Percentiles rank a stretch among this genome's conserved stretches.
These are phyloP conservation scores for Trametes punicea DNA, from an alignment of 768 basidiomycete genomes.

Conservation along the genomic window DNA sequence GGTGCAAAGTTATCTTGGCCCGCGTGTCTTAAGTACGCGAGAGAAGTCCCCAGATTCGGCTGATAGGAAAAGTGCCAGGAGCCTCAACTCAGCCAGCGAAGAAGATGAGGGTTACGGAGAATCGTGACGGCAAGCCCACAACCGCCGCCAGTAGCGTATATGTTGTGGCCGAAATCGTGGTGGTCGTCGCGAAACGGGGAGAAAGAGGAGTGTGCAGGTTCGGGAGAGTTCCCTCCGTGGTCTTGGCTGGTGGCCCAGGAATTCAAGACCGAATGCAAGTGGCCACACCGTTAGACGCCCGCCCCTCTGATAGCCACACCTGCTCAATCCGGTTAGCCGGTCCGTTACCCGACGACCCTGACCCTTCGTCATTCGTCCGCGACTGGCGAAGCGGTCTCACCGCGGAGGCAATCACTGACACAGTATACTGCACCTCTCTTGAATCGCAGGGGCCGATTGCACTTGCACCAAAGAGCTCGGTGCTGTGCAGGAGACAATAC, in stretches of 20 bases:
- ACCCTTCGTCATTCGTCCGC: neutral
- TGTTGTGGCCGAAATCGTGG: neutral
- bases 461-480: no score
- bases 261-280: no score
- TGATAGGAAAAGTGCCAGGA: slow-evolving; percentile 11
- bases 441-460: no score
- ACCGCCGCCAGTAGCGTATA: neutral
- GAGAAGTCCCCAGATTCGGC: slow-evolving; percentile 7
- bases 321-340: neutral
- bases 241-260: no score
- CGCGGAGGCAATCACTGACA: neutral
- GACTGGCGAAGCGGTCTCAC: neutral
- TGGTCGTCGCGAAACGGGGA: neutral
- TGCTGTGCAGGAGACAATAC: no score
- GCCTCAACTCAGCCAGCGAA: neutral
- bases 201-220: neutral
- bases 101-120: neutral
- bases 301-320: neutral
- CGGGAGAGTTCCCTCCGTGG: neutral
- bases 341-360: neutral
- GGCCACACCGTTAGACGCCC: neutral
- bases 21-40: neutral
- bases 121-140: neutral
- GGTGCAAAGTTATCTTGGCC: neutral
- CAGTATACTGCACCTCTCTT: no score